Conservation (phyloP, 192 early-diverging fungal genomes). For the Allomyces macrogynus region DNA sequence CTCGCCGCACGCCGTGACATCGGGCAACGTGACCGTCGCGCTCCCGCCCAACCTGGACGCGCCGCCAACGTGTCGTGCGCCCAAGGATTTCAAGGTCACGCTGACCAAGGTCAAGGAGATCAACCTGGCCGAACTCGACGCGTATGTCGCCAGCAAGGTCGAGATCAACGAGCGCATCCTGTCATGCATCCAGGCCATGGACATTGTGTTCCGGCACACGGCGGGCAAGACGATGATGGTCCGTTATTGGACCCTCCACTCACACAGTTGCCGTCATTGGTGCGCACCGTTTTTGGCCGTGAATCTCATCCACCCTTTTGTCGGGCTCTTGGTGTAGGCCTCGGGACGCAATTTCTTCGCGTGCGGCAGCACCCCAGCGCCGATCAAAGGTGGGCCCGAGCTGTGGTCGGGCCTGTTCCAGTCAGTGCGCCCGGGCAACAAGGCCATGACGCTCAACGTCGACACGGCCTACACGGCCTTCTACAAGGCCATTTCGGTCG, state of each 20-base stretch:
- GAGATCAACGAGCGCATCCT: slow-evolving; percentile 8
- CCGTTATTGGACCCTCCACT: too few relatives aligned
- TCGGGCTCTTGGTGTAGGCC: too few relatives aligned
- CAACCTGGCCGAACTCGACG: slow-evolving; percentile 1
- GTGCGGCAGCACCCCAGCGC: slow-evolving; percentile 7
- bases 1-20: slow-evolving; percentile 15
- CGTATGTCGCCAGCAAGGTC: slow-evolving; percentile 9
- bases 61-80: slow-evolving; percentile 10
- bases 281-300: too few relatives aligned
- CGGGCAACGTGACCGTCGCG: slow-evolving; percentile 36
- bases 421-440: slow-evolving; percentile 51
- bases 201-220: slow-evolving; percentile 62
- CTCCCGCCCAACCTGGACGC: slow-evolving; percentile 4
- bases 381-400: slow-evolving; percentile 66
- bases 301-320: too few relatives aligned
- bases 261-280: too few relatives aligned
- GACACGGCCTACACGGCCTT: slow-evolving; percentile 51
- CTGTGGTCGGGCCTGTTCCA: slow-evolving; percentile 89
- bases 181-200: slow-evolving; percentile 42
- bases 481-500: slow-evolving; percentile 39
- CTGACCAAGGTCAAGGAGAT: slow-evolving; percentile 46
- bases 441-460: slow-evolving; percentile 49
- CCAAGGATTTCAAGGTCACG: slow-evolving; percentile 41
- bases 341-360: not conserved
- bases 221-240: slow-evolving; percentile 48